Base-by-base conservation (phyloP, 176 grass and related monocot genomes). In the Coix lacrymajobi region DNA sequence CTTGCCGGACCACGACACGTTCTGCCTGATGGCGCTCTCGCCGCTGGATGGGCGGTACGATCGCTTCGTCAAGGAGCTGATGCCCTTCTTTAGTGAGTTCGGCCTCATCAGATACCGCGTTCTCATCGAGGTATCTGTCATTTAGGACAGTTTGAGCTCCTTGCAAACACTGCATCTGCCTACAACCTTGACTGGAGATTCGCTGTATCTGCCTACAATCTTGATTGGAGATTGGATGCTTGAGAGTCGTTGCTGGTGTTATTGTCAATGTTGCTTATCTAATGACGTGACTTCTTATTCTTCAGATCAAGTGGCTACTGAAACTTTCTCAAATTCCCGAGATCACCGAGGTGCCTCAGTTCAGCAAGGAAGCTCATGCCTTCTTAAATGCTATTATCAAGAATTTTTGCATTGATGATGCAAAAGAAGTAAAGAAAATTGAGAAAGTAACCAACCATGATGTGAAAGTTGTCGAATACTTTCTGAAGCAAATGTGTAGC, bases 361-460 rank as follows among this genome's bases (percentile, higher is more conserved):
- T 99, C 83, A 96, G 83, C 31, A 26, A 90, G 69, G 96, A 92
- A 22, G 90, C 91, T 0, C 78, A 86, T 56, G 65, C 60, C 86
- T 99, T 96, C 43, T 24, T 99, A 51, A 84, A 96, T 49, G 90
- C 40, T 13, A 87, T 99, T 81, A 85, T 99, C n/a, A 48, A 54
- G 19, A 73, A 89, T 82, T 99, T 96, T 62, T 52, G 69, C 83
- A 84, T 89, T 60, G 75, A 88, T 62, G 93, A 92, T 64, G 96
- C 93, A 0, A 41, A 87, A 45, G 93, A 94, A 92, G 91, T 96
- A 74, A 99, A 99, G 84, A 87, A 79, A 36, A 92, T 99, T 22
- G 93, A 99, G 64, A 99, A 93, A 89, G 83, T 87, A 83, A 96
- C 96, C 32, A 99, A 96, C 69, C 93, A 99, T 85, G 93, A 99